These are phyloP conservation scores for Colletotrichum phormii DNA, from an alignment of 2,329 filamentous ascomycete genomes.

Conservation along the genomic window DNA sequence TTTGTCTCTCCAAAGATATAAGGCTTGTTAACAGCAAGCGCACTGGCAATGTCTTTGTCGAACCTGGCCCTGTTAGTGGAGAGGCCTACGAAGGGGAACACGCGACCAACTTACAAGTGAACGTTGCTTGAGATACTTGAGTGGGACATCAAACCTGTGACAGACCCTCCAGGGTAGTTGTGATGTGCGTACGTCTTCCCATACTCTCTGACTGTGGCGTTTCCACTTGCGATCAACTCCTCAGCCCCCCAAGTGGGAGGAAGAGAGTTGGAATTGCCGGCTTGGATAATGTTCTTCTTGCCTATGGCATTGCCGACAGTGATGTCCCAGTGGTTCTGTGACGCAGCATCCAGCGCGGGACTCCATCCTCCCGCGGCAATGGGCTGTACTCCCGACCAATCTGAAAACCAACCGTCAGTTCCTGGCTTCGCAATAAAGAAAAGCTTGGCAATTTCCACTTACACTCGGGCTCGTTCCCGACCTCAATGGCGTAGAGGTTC, in stretches of 20 bases:
- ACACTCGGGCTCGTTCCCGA: constrained; percentile 70
- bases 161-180: constrained; percentile 59
- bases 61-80: too few relatives aligned
- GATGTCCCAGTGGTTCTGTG: constrained; percentile 53
- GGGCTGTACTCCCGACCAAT: constrained; percentile 51
- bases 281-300: constrained; percentile 51
- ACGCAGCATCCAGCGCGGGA: constrained; percentile 50
- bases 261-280: constrained; percentile 52
- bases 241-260: constrained; percentile 52
- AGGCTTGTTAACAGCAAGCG: constrained; percentile 51
- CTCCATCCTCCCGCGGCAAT: constrained; percentile 52
- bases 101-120: not conserved
- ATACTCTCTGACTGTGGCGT: constrained; percentile 49
- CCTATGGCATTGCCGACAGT: constrained; percentile 49
- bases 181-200: constrained; percentile 58
- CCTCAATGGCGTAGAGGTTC: constrained; percentile 65
- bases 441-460: constrained; percentile 35
- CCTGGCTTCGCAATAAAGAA: not conserved
- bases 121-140: constrained; percentile 51
- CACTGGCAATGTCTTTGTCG: constrained; percentile 53
- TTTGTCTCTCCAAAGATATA: constrained; percentile 64
- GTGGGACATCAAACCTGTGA: constrained; percentile 58
- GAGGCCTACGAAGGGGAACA: too few relatives aligned
- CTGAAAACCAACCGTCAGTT: constrained; percentile 37
- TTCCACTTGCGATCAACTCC: constrained; percentile 52